Percentiles rank a stretch among this genome's conserved stretches.
Evolutionary conservation across 2,329 filamentous ascomycete genomes (phyloP).

Genomic region (Helicocarpus griseus): DNA sequence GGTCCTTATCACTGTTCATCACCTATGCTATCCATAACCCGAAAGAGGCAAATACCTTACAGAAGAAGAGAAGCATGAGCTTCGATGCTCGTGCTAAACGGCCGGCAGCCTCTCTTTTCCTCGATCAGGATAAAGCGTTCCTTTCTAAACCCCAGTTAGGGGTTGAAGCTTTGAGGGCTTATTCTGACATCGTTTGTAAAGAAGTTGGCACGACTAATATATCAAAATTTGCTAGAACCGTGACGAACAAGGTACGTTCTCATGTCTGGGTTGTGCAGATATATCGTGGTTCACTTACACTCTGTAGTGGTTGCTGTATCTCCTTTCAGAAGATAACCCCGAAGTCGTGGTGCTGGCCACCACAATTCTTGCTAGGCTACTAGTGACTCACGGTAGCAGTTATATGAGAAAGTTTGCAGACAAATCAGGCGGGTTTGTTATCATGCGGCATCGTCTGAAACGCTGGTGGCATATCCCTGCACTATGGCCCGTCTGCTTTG

Average conservation of each 20-base stretch:
- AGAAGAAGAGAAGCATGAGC: constrained; percentile 37
- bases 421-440: constrained; percentile 78
- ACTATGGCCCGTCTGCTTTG: constrained; percentile 81
- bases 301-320: constrained; percentile 74
- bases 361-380: constrained; percentile 72
- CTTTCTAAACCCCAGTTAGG: constrained; percentile 61
- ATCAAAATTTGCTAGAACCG: constrained; percentile 81
- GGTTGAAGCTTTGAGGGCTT: constrained; percentile 64
- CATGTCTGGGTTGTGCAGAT: constrained; percentile 13
- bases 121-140: constrained; percentile 24
- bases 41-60: constrained; percentile 29
- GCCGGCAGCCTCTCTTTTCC: constrained; percentile 29
- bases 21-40: constrained; percentile 77
- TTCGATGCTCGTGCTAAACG: constrained; percentile 23
- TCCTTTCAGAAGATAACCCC: constrained; percentile 76
- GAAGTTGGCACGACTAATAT: constrained; percentile 59
- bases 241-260: constrained; percentile 74
- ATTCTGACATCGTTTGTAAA: constrained; percentile 67
- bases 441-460: constrained; percentile 73
- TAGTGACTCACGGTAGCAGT: constrained; percentile 68
- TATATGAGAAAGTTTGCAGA: constrained; percentile 80
- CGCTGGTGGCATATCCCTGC: constrained; percentile 81
- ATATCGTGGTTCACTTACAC: constrained; percentile 6
- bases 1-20: constrained; percentile 81
- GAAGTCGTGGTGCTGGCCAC: constrained; percentile 71